phyloP scores from a whole-genome alignment of 2,329 filamentous ascomycete species.

The Trichoderma citrinoviride region DNA sequence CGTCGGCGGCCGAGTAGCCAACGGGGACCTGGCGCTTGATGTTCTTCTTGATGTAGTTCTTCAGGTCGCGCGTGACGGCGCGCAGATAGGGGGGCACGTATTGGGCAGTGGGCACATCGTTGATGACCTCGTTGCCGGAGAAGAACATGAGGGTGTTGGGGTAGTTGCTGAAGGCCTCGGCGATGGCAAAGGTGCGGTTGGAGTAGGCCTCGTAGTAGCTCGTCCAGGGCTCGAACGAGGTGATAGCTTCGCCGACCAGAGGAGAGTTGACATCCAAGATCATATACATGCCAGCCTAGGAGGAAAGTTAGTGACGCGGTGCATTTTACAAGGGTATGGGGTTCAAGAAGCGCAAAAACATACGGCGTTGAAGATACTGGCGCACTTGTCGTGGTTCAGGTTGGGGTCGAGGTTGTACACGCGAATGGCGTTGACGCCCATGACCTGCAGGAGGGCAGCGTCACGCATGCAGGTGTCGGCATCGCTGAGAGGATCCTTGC shows the following conservation, averaged over 20 bases:
- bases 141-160: slow-evolving; percentile 72
- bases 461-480: slow-evolving; percentile 59
- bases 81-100: slow-evolving; percentile 67
- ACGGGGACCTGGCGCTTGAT: slow-evolving; percentile 67
- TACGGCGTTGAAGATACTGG: slow-evolving; percentile 64
- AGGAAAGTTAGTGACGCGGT: slow-evolving; percentile 9
- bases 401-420: slow-evolving; percentile 67
- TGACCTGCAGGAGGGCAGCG: slow-evolving; percentile 62
- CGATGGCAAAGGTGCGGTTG: slow-evolving; percentile 64
- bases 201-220: slow-evolving; percentile 60
- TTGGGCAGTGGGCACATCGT: slow-evolving; percentile 58
- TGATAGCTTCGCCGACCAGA: slow-evolving; percentile 55
- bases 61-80: slow-evolving; percentile 75
- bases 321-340: no score
- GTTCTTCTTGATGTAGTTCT: slow-evolving; percentile 74
- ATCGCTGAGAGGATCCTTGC: slow-evolving; percentile 60
- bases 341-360: slow-evolving; percentile 21
- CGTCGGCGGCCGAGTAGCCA: slow-evolving; percentile 78
- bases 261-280: slow-evolving; percentile 68
- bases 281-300: slow-evolving; percentile 64
- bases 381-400: slow-evolving; percentile 65
- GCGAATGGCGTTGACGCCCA: slow-evolving; percentile 65
- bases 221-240: slow-evolving; percentile 54
- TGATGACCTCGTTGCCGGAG: slow-evolving; percentile 76
- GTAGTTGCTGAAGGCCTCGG: slow-evolving; percentile 65